These are phyloP conservation scores for Chrysosphaeria jannelii DNA, from an alignment of 2,329 filamentous ascomycete species.

Conservation along the genomic window DNA sequence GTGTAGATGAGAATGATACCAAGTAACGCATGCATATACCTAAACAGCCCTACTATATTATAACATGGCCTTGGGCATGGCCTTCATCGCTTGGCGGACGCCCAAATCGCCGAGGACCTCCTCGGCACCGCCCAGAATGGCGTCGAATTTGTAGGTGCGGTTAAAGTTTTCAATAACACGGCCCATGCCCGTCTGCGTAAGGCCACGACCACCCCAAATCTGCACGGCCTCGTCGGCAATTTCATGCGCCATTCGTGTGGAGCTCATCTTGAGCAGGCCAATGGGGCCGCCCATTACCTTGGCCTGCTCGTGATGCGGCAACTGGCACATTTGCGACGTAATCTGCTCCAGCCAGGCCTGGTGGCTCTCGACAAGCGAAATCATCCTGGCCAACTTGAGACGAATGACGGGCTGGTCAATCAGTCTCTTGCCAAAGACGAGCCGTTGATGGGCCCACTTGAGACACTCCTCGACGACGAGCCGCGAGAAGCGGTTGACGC, in stretches of 20 bases:
- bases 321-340: constrained; percentile 67
- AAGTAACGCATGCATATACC: constrained; percentile 1
- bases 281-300: constrained; percentile 53
- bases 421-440: constrained; percentile 57
- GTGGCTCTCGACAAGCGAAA: constrained; percentile 49
- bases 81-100: constrained; percentile 56
- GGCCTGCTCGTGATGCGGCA: constrained; percentile 50
- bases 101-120: constrained; percentile 59
- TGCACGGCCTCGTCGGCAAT: constrained; percentile 61
- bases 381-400: constrained; percentile 73
- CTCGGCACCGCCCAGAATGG: constrained; percentile 53
- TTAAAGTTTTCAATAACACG: constrained; percentile 60
- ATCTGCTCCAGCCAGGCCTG: constrained; percentile 66
- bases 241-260: constrained; percentile 50
- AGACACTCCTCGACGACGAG: constrained; percentile 54
- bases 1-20: background rate
- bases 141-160: constrained; percentile 55
- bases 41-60: constrained; percentile 10
- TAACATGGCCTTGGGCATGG: constrained; percentile 61
- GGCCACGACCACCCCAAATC: constrained; percentile 55
- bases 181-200: constrained; percentile 65
- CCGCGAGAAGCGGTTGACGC: constrained; percentile 31
- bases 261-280: constrained; percentile 51
- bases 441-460: constrained; percentile 67
- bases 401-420: constrained; percentile 61